Percentiles rank a stretch among this genome's conserved stretches.
Evolutionary conservation across 2,329 filamentous ascomycete species (phyloP).

Genomic region (Decorospora gaudefroyi): DNA sequence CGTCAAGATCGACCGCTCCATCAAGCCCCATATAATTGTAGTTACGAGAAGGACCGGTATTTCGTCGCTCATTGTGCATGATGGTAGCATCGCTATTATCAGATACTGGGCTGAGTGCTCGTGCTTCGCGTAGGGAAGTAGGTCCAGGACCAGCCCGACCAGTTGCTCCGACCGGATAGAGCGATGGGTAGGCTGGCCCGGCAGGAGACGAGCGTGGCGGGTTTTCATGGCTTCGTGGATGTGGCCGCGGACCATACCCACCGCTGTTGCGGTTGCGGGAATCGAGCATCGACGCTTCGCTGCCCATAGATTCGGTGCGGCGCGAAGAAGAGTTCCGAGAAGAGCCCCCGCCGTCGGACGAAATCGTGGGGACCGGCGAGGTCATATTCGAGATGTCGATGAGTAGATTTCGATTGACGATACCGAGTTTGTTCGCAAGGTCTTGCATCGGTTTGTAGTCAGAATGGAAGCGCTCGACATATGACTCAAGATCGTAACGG

Average conservation of each 20-base stretch:
- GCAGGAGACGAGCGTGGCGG: constrained; percentile 37
- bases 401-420: constrained; percentile 73
- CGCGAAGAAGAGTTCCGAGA: constrained; percentile 52
- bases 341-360: constrained; percentile 48
- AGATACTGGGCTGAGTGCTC: constrained; percentile 33
- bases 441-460: constrained; percentile 76
- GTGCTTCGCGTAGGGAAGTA: constrained; percentile 29
- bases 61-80: constrained; percentile 29
- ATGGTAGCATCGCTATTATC: constrained; percentile 39
- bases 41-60: constrained; percentile 26
- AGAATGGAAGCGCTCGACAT: constrained; percentile 75
- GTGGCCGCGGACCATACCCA: constrained; percentile 56
- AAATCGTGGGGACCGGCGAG: constrained; percentile 56
- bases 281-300: constrained; percentile 43
- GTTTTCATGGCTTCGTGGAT: constrained; percentile 34
- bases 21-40: constrained; percentile 35
- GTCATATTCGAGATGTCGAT: constrained; percentile 64
- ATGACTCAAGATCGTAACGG: constrained; percentile 70
- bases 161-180: constrained; percentile 24
- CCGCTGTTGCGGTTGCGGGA: constrained; percentile 63
- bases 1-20: constrained; percentile 35
- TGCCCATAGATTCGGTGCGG: constrained; percentile 50
- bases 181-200: constrained; percentile 29
- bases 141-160: constrained; percentile 25
- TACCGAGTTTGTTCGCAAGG: constrained; percentile 70